phyloP scores from a whole-genome alignment of 208 protist species.

The Leptomonas pyrrhocoris region DNA sequence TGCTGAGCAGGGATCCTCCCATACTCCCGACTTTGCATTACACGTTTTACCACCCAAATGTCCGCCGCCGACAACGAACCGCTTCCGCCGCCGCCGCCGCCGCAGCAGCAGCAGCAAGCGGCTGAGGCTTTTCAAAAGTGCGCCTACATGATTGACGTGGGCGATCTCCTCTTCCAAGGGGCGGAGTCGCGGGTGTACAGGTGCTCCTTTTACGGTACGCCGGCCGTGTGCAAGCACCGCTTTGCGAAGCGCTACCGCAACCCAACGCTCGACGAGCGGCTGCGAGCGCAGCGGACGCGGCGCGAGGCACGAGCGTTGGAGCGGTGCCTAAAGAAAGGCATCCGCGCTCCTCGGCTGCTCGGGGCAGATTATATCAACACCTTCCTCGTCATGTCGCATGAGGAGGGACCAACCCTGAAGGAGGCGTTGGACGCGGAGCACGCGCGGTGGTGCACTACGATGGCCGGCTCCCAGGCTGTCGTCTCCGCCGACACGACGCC shows the following conservation, averaged over 20 bases:
- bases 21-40: no score
- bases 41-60: background rate
- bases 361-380: constrained; percentile 56
- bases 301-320: constrained; percentile 77
- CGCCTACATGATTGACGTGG: constrained; percentile 21
- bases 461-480: background rate
- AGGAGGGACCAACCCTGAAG: constrained; percentile 70
- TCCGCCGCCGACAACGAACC: background rate
- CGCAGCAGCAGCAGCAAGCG: constrained; percentile 1
- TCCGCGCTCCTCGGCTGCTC: constrained; percentile 68
- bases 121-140: constrained; percentile 13
- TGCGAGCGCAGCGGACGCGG: constrained; percentile 79
- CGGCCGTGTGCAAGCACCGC: constrained; percentile 73
- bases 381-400: constrained; percentile 83
- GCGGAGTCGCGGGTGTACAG: constrained; percentile 83
- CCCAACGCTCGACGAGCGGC: constrained; percentile 64
- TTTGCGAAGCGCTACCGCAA: constrained; percentile 85
- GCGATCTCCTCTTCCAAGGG: constrained; percentile 61
- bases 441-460: background rate
- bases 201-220: constrained; percentile 63
- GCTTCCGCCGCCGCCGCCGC: background rate
- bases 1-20: no score
- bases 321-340: constrained; percentile 60
- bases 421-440: constrained; percentile 58
- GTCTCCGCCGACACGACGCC: constrained; percentile 1